Evolutionary conservation across 1,139 yeast genomes (phyloP), one percentile per base, ranked within the genome.

Genomic region (Sugiyamaella japonica): DNA sequence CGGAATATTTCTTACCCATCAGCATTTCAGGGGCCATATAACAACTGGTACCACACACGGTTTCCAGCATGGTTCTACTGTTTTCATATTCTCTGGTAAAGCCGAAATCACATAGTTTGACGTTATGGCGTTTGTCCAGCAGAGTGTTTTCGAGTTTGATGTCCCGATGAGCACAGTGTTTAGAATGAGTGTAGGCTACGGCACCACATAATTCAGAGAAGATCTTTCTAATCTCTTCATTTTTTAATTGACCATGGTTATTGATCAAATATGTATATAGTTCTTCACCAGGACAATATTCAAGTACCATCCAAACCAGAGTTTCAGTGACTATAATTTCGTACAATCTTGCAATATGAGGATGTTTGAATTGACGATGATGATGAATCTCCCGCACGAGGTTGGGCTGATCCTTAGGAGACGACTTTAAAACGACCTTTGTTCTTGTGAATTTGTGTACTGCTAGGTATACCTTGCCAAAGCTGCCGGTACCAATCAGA

Each of bases 21-120:
- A 90, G 75, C 63, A 93, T 75, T 66, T 93, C 99, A 0, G 99
- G 99, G 0, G 99, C 97, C 97, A 91, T 90, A 67, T 93, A 93
- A 5, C 90, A 95, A 0, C 91, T 83, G 0, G 99, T 93, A 1
- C 99, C 99, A 71, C 99, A 93, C 1, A 90, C 78, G 0, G 97
- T 93, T 48, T 87, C 87, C 44, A 93, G 72, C 52, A 84, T 73
- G n/a, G 72, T 79, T 15, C 52, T 40, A 16, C 31, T 39, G 31
- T 34, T 25, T 25, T 49, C 52, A 75, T 76, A 84, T 65, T 90
- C 97, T 59, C 98, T 76, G 1, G 96, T 90, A 69, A 93, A 91
- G 0, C 99, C 99, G 72, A 93, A 91, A 73, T 93, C 99, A 3
- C 95, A 84, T 54, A 91, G 72, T 69, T 89, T 89, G 31, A 89